Base-by-base conservation (phyloP, 192 early-diverging fungal genomes). In the Coemansia sp. region DNA sequence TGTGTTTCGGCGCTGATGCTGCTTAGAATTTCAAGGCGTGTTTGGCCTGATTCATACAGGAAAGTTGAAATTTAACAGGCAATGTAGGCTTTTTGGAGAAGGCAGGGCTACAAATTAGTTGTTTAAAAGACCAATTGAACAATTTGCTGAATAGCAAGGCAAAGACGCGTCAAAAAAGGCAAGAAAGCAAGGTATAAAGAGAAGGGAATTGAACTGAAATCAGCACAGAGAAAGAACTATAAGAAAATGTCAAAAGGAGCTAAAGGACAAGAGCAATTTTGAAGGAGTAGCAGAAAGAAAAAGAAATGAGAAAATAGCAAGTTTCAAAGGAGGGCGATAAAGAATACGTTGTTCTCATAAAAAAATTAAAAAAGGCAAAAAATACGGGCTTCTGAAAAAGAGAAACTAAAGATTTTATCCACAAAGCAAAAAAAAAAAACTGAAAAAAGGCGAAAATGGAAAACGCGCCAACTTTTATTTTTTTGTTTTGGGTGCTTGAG, bases 361-460 rank as follows among this genome's bases (percentile, higher is more conserved):
- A 38, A 7, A 7, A 38, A 7, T 38, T 55, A 28, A 16, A 28
- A 55, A 29, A 55, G 25, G 25, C 12, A 11, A 29, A 55, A 55
- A 29, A 29, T 25, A 20, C 20, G n/a, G 25, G 28, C 28, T 29
- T 29, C 12, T 55, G 29, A 29, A 59, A 32, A 50, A 48, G 5
- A 59, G 56, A 58, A 12, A 60, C 29, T 55, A 25, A 32, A 56
- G 48, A 28, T 66, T 22, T 56, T 48, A n/a, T 30, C 40, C 18
- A 28, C 28, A 56, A 40, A 38, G 52, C 22, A 55, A 55, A 55
- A 29, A 29, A 55, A 25, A 28, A 55, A 52, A 30, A 50, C 16
- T 10, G 49, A 50, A 22, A 50, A 50, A 50, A 50, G 28, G 54
- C 3, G n/a, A 32, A 30, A 31, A 31, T 22, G 25, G 55, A 33